Evolutionary conservation across 2,329 filamentous ascomycete species (phyloP).

Genomic region (Exophiala xenobiotica): DNA sequence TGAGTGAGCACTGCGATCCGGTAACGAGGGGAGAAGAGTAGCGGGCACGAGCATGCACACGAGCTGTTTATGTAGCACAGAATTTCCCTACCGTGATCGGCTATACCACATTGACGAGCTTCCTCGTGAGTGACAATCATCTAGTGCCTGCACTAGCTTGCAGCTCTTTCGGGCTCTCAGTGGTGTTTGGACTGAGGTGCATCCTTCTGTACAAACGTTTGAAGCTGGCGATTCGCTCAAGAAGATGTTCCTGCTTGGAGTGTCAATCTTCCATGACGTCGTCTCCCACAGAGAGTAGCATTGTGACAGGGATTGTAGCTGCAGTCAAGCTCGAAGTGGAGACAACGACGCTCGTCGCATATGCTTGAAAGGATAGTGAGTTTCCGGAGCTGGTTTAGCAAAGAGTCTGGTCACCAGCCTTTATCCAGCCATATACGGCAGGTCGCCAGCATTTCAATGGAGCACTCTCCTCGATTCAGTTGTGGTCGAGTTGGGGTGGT

Average conservation of each 20-base stretch:
- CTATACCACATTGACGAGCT: neutral
- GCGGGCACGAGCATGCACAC: neutral
- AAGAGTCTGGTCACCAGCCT: neutral
- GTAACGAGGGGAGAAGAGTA: neutral
- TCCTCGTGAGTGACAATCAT: slow-evolving; percentile 4
- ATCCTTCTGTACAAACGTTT: neutral
- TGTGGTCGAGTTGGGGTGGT: too few species aligned
- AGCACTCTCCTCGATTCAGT: too few species aligned
- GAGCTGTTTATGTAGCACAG: slow-evolving; percentile 11
- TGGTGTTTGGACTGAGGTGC: slow-evolving; percentile 9
- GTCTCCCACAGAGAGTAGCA: slow-evolving; percentile 17
- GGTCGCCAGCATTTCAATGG: neutral
- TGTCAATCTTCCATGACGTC: slow-evolving; percentile 19
- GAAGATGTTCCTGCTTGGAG: neutral
- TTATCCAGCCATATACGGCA: neutral
- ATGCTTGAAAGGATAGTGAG: slow-evolving; percentile 4
- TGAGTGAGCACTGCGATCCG: neutral
- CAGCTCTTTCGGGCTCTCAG: slow-evolving; percentile 5
- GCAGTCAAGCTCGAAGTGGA: slow-evolving; percentile 4
- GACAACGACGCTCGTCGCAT: neutral
- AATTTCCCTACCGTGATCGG: neutral
- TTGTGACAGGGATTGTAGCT: slow-evolving; percentile 11
- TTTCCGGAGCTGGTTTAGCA: slow-evolving; percentile 3
- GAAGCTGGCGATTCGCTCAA: slow-evolving; percentile 12
- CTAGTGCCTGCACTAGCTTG: slow-evolving; percentile 18